Base-by-base conservation (phyloP, 768 basidiomycete genomes). In the Dioszegia hungarica region DNA sequence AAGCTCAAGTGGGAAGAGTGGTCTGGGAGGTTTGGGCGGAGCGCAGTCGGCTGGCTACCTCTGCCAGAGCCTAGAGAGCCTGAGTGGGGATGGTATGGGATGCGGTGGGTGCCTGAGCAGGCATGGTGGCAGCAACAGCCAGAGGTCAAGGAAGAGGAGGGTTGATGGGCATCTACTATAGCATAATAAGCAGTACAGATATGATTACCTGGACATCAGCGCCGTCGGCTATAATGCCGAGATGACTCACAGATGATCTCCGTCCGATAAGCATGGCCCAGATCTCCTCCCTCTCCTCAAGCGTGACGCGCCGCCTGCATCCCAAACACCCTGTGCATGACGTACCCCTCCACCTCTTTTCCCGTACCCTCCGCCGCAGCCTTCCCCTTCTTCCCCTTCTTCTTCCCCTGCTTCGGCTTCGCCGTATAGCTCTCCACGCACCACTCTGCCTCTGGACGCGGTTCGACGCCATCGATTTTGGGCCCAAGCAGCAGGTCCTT, bases 381-480 rank as follows among this genome's bases (percentile, higher is more conserved):
- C 6, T 25, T 48, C n/a, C 45, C 45, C 34, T 44, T 48, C 48
- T 37, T 38, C 8, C 28, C 24, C 17, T 50, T 29, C 31, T 34
- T 33, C 8, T 29, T 51, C 17, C 53, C 29, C n/a, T 28, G 31
- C 14, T n/a, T 15, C 27, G 28, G 19, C 25, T 25, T 38, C n/a
- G 39, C 44, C 22, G 25, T 14, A 29, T 55, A 66, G 2, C 56
- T 50, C 51, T 68, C 62, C 19, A 73, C 12, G 10, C 39, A 56
- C 62, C 64, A 66, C 17, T 73, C 71, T 20, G 64, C 58, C 5
- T 55, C 22, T 17, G 59, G 60, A 24, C 57, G 41, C 14, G 54
- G 27, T 24, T 61, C 22, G 20, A 56, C 49, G 10, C 66, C 68
- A 55, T 73, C 59, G 54, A 62, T 54, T 43, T 52, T 66, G 3